Evolutionary conservation across 306 rosid genomes (phyloP).

Genomic region (Fragaria iinumae): DNA sequence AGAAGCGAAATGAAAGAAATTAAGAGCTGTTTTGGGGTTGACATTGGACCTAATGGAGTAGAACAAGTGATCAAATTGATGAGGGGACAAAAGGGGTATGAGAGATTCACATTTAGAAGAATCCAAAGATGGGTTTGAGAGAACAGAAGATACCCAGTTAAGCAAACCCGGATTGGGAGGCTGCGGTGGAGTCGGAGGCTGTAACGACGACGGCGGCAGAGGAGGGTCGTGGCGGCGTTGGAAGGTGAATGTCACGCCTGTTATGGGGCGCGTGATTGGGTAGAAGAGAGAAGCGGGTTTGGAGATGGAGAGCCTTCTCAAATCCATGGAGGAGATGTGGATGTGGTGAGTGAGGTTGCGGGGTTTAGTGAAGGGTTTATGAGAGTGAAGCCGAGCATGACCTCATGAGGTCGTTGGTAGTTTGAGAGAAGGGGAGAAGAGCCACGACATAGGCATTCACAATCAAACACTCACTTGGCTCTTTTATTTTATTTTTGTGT

Average conservation of each 20-base stretch:
- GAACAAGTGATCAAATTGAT: background rate
- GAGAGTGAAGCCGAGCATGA: background rate
- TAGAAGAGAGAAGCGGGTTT: background rate
- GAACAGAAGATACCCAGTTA: background rate
- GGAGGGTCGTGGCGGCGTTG: background rate
- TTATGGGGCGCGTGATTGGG: background rate
- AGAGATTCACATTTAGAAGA: constrained; percentile 2
- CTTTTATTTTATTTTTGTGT: too few species aligned
- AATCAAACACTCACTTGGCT: too few species aligned
- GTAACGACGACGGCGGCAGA: background rate
- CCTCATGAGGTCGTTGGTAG: too few species aligned
- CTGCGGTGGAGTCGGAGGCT: background rate
- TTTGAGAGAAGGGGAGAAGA: too few species aligned
- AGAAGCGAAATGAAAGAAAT: constrained; percentile 4
- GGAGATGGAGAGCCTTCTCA: background rate
- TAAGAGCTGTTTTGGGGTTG: background rate
- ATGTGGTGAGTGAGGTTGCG: background rate
- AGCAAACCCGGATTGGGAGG: background rate
- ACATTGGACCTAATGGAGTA: constrained; percentile 6
- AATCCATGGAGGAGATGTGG: background rate
- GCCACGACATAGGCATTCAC: too few species aligned
- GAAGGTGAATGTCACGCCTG: background rate
- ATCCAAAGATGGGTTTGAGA: background rate
- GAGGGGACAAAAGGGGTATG: constrained; percentile 1
- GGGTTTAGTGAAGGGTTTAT: background rate